A percentile compares a stretch with the other conserved stretches of the same genome.
phyloP scores from a whole-genome alignment of 2,329 filamentous ascomycete species.

The Aspergillus sp. region DNA sequence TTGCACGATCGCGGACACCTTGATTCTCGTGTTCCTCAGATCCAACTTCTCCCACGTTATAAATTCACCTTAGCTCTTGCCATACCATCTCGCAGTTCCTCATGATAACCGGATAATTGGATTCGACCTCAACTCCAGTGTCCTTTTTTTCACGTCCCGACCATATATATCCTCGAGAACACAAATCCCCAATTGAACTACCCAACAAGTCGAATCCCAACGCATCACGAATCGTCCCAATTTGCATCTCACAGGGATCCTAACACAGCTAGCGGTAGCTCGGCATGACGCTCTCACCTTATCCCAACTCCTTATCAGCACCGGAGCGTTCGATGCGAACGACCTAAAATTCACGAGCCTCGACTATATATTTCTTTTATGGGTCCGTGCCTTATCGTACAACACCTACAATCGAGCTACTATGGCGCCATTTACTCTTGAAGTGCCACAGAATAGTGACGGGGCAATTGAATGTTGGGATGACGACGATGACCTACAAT shows the following conservation, averaged over 20 bases:
- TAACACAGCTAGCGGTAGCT: slow-evolving; percentile 3
- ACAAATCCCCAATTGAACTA: neutral
- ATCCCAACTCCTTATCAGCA: slow-evolving; percentile 18
- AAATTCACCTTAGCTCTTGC: neutral
- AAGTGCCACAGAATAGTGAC: slow-evolving; percentile 33
- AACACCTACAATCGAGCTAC: neutral
- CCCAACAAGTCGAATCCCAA: neutral
- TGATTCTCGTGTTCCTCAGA: slow-evolving; percentile 10
- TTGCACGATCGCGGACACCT: neutral
- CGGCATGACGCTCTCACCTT: slow-evolving; percentile 32
- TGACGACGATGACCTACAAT: slow-evolving; percentile 50
- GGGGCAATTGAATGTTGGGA: slow-evolving; percentile 51
- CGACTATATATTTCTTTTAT: slow-evolving; percentile 2
- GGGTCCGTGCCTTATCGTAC: neutral
- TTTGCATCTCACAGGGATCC: neutral
- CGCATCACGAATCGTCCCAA: neutral
- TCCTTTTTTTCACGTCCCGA: neutral
- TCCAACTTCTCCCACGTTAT: neutral
- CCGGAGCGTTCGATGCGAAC: slow-evolving; percentile 23
- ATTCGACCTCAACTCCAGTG: neutral
- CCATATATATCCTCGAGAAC: neutral
- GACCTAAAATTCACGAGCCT: slow-evolving; percentile 10
- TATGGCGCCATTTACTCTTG: slow-evolving; percentile 42
- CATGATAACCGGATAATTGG: neutral
- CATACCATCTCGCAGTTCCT: slow-evolving; percentile 1